phyloP scores from a whole-genome alignment of 371 early-diverging fungal species.

The Rhizopus delemar region DNA sequence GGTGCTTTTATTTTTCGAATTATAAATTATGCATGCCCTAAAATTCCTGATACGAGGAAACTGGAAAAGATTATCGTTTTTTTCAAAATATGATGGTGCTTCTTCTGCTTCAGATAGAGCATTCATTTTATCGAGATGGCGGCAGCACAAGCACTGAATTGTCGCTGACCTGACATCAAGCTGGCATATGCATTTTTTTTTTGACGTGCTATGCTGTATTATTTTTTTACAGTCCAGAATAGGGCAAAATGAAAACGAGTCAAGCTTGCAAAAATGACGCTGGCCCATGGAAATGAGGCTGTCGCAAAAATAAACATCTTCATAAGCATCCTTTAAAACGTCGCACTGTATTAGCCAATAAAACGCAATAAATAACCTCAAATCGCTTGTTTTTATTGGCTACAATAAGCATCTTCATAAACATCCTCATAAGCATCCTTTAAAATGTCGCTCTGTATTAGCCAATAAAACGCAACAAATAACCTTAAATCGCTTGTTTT shows the following conservation, averaged over 20 bases:
- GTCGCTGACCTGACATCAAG: slow-evolving; percentile 4
- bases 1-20: slow-evolving; percentile 2
- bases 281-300: slow-evolving; percentile 3
- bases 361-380: slow-evolving; percentile 1
- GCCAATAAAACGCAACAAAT: slow-evolving; percentile 1
- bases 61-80: neutral
- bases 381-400: slow-evolving; percentile 2
- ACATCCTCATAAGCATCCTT: slow-evolving; percentile 1
- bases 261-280: slow-evolving; percentile 7
- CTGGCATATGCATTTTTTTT: slow-evolving; percentile 1
- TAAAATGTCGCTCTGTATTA: neutral
- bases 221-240: slow-evolving; percentile 12
- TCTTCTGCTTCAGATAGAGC: neutral
- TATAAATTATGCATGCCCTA: slow-evolving; percentile 5
- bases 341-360: neutral
- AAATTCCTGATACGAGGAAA: slow-evolving; percentile 1
- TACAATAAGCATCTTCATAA: slow-evolving; percentile 2
- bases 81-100: slow-evolving; percentile 1
- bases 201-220: neutral
- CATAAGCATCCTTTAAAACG: slow-evolving; percentile 1
- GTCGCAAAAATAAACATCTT: slow-evolving; percentile 8
- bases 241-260: slow-evolving; percentile 13
- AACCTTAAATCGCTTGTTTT: slow-evolving; percentile 1
- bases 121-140: slow-evolving; percentile 1
- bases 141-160: too few species aligned